phyloP scores from a whole-genome alignment of 305 asterid species.

The Andrographis paniculata region DNA sequence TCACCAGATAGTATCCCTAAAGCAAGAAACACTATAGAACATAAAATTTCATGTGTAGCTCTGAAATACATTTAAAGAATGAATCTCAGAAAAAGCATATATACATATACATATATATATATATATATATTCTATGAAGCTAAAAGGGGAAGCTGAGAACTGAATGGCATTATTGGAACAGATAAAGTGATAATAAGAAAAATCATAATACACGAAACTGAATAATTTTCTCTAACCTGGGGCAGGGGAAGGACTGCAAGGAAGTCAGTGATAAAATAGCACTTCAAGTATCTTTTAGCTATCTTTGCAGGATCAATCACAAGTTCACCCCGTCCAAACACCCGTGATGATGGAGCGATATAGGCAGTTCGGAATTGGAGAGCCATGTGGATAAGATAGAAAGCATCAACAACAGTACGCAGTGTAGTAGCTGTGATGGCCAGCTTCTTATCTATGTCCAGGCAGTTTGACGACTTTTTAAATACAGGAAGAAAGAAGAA shows the following conservation, averaged over 20 bases:
- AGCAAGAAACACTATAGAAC: neutral
- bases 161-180: constrained; percentile 1
- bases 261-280: constrained; percentile 80
- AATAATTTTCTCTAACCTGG: constrained; percentile 51
- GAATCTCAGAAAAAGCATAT: constrained; percentile 7
- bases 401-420: constrained; percentile 79
- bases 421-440: constrained; percentile 86
- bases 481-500: constrained; percentile 93
- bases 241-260: constrained; percentile 95
- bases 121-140: too few species aligned
- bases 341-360: constrained; percentile 98
- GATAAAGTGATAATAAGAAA: constrained; percentile 2
- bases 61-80: neutral
- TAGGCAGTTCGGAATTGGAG: constrained; percentile 98
- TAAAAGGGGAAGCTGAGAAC: neutral
- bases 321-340: constrained; percentile 99
- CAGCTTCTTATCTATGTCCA: constrained; percentile 76
- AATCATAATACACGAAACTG: constrained; percentile 6
- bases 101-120: neutral
- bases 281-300: constrained; percentile 89
- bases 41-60: neutral
- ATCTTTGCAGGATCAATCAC: constrained; percentile 91
- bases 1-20: neutral
- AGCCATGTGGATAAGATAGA: constrained; percentile 92
- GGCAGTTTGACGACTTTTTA: constrained; percentile 56